Conservation (phyloP, 2,329 filamentous ascomycete species). For the Penicillium sp. region DNA sequence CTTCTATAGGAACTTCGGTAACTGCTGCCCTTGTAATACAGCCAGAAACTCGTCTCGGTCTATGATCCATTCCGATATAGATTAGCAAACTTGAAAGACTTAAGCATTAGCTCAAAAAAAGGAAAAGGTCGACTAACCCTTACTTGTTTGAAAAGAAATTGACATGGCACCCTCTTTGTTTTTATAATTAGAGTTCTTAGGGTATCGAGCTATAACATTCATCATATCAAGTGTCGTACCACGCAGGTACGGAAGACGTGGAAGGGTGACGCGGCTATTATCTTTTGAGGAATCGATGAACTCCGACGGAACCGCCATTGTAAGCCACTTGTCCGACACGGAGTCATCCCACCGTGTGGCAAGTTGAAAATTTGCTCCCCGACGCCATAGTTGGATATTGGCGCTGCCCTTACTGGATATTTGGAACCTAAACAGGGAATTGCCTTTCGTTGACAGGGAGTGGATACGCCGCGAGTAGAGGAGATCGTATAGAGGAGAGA, state of each 20-base stretch:
- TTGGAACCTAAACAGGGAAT: constrained; percentile 19
- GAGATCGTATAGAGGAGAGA: constrained; percentile 28
- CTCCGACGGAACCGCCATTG: constrained; percentile 20
- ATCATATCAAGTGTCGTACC: constrained; percentile 30
- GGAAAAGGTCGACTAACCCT: constrained; percentile 17
- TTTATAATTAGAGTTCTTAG: constrained; percentile 20
- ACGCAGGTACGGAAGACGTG: constrained; percentile 18
- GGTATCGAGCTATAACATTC: constrained; percentile 25
- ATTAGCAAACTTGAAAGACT: background rate
- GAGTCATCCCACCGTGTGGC: constrained; percentile 29
- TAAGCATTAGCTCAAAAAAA: background rate
- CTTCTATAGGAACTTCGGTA: constrained; percentile 1
- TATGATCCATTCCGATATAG: background rate
- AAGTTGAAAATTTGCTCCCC: constrained; percentile 23
- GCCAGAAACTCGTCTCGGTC: constrained; percentile 23
- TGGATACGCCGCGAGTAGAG: constrained; percentile 28
- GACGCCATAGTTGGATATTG: constrained; percentile 32
- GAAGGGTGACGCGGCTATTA: constrained; percentile 23
- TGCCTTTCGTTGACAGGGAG: constrained; percentile 27
- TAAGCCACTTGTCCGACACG: constrained; percentile 31
- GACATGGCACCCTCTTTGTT: constrained; percentile 23
- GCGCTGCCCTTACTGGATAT: constrained; percentile 29
- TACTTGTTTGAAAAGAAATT: constrained; percentile 24
- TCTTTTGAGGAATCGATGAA: constrained; percentile 18
- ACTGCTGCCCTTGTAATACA: constrained; percentile 8